Conservation (phyloP, 2,329 filamentous ascomycete species). For the Curvularia hawaiiensis region DNA sequence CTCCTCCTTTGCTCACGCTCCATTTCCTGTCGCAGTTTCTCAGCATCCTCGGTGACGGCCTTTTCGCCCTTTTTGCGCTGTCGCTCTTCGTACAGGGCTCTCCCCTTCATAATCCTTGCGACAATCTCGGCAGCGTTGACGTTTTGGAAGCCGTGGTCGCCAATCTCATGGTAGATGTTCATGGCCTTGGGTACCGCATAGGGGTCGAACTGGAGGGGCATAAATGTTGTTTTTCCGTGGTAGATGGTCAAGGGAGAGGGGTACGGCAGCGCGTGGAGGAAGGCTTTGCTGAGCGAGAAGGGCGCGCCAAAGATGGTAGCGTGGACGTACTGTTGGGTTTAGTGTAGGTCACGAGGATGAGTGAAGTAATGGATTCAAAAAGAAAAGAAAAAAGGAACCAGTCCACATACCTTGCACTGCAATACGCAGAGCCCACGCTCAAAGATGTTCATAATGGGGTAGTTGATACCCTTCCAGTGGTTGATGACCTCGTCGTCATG, state of each 20-base stretch:
- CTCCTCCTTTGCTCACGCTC: constrained; percentile 43
- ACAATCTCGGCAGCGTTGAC: constrained; percentile 96
- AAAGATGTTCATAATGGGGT: constrained; percentile 99
- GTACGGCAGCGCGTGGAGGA: constrained; percentile 74
- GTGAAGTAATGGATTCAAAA: background rate
- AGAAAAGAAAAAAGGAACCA: background rate
- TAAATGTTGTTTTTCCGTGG: constrained; percentile 94
- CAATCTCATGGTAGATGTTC: constrained; percentile 82
- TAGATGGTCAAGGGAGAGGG: constrained; percentile 78
- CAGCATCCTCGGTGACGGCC: constrained; percentile 69
- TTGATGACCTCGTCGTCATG: constrained; percentile 97
- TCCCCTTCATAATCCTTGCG: constrained; percentile 82
- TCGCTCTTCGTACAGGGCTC: constrained; percentile 86
- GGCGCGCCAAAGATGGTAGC: constrained; percentile 89
- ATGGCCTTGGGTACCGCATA: constrained; percentile 81
- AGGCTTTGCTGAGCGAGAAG: constrained; percentile 80
- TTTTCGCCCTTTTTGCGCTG: constrained; percentile 92
- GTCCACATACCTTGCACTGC: constrained; percentile 77
- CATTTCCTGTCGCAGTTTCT: constrained; percentile 45
- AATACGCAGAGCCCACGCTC: constrained; percentile 94
- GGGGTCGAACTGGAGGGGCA: constrained; percentile 64
- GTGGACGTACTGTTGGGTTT: constrained; percentile 74
- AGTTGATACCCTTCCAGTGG: constrained; percentile 95
- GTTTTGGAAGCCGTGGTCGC: constrained; percentile 76
- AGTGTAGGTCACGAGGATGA: background rate